Conservation (phyloP, 805 yeast species). For the Lipomyces sp. region DNA sequence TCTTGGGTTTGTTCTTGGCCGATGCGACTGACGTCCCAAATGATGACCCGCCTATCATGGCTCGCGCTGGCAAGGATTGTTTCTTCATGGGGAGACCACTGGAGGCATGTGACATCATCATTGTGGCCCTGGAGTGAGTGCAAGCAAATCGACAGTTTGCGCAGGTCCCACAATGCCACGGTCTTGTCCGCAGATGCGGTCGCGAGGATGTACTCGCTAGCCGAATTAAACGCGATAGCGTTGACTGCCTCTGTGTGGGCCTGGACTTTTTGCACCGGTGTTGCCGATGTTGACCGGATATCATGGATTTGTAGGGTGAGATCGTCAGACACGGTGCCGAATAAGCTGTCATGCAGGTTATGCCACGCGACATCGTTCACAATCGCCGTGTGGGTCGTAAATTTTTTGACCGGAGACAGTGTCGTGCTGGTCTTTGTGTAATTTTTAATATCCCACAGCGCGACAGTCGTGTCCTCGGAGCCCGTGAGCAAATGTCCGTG, state of each 20-base stretch:
- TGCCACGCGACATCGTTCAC: slow-evolving; percentile 74
- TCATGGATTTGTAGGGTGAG: slow-evolving; percentile 65
- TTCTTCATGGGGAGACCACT: slow-evolving; percentile 58
- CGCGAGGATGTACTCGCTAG: slow-evolving; percentile 58
- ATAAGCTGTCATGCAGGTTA: slow-evolving; percentile 49
- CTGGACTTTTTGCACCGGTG: slow-evolving; percentile 50
- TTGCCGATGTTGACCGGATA: slow-evolving; percentile 50
- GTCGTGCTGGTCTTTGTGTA: slow-evolving; percentile 38
- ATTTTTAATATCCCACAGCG: slow-evolving; percentile 64
- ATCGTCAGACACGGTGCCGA: slow-evolving; percentile 78
- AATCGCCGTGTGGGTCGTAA: slow-evolving; percentile 58
- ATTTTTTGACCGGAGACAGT: slow-evolving; percentile 54
- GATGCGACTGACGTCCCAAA: slow-evolving; percentile 73
- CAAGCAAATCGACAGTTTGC: slow-evolving; percentile 63
- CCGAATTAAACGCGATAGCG: slow-evolving; percentile 68
- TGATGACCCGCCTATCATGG: slow-evolving; percentile 69
- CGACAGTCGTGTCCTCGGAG: slow-evolving; percentile 68
- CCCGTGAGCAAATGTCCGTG: slow-evolving; percentile 60
- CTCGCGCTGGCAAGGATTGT: slow-evolving; percentile 60
- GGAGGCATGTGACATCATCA: slow-evolving; percentile 59
- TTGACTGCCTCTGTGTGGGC: slow-evolving; percentile 69
- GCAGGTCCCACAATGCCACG: slow-evolving; percentile 75
- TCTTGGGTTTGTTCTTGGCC: slow-evolving; percentile 59
- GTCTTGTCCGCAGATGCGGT: slow-evolving; percentile 80
- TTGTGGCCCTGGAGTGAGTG: slow-evolving; percentile 72